A percentile compares a stretch with the other conserved stretches of the same genome.
phyloP scores from a whole-genome alignment of 2,329 filamentous ascomycete species.

The Aspergillus chevalieri region DNA sequence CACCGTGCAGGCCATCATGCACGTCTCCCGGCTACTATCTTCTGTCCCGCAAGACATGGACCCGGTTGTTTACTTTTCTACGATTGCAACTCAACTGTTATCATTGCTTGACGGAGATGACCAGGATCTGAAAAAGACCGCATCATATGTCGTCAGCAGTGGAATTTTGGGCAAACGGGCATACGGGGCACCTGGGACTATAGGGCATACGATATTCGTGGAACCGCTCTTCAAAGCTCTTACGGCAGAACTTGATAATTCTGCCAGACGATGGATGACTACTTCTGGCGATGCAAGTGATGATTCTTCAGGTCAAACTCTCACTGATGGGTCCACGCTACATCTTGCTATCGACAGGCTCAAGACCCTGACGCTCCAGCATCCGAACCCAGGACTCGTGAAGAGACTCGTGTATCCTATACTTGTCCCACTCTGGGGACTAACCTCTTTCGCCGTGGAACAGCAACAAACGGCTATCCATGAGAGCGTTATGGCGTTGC shows the following conservation, averaged over 20 bases:
- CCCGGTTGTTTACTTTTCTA: conserved; percentile 29
- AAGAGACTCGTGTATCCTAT: conserved; percentile 36
- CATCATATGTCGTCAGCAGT: conserved; percentile 38
- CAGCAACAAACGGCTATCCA: conserved; percentile 19
- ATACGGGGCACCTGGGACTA: conserved; percentile 34
- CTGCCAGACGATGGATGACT: conserved; percentile 23
- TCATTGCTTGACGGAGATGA: conserved; percentile 36
- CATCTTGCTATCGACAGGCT: conserved; percentile 30
- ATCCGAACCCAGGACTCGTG: conserved; percentile 39
- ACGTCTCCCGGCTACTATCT: conserved; percentile 36
- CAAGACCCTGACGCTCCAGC: conserved; percentile 31
- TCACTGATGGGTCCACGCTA: conserved; percentile 25
- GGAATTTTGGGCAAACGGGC: conserved; percentile 37
- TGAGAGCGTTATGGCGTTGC: conserved; percentile 24
- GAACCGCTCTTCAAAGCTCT: conserved; percentile 35
- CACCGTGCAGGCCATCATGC: conserved; percentile 41
- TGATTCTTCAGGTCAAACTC: conserved; percentile 4
- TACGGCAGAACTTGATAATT: conserved; percentile 24
- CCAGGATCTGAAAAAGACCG: conserved; percentile 35
- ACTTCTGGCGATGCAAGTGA: neutral
- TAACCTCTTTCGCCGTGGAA: conserved; percentile 33
- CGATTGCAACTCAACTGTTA: conserved; percentile 36
- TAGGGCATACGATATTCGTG: conserved; percentile 38
- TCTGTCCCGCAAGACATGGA: conserved; percentile 36
- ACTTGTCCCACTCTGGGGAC: conserved; percentile 37